phyloP scores from a whole-genome alignment of 2,329 filamentous ascomycete genomes.

The Orbilia blumenaviensis region DNA sequence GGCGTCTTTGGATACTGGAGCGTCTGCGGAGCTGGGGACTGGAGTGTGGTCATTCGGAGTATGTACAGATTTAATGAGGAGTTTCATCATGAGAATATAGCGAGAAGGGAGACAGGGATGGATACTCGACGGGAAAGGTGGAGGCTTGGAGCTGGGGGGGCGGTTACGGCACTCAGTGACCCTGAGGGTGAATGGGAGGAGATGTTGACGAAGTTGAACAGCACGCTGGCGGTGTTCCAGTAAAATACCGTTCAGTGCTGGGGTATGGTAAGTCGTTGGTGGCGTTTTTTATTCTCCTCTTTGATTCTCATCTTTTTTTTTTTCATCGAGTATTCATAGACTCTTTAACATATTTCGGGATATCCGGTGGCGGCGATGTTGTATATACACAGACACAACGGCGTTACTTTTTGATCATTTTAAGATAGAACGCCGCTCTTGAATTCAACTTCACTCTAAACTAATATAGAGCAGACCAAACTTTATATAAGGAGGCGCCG shows the following conservation, averaged over 20 bases:
- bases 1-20: constrained; percentile 92
- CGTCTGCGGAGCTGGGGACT: constrained; percentile 83
- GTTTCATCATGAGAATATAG: constrained; percentile 58
- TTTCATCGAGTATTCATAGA: not conserved
- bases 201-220: constrained; percentile 77
- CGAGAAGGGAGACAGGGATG: constrained; percentile 56
- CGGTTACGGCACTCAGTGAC: constrained; percentile 84
- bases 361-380: not conserved
- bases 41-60: constrained; percentile 88
- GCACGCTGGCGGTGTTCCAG: constrained; percentile 44
- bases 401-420: constrained; percentile 1
- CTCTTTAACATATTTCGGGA: not conserved
- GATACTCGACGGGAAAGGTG: constrained; percentile 70
- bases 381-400: constrained; percentile 1
- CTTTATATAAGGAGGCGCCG: not conserved
- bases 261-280: not conserved
- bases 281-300: not conserved
- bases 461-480: not conserved
- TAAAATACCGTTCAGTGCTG: not conserved
- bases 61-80: constrained; percentile 78
- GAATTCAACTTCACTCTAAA: constrained; percentile 18
- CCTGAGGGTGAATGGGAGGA: constrained; percentile 85
- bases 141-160: constrained; percentile 88
- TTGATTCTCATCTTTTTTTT: not conserved
- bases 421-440: constrained; percentile 5